Conservation (phyloP, 2,329 filamentous ascomycete genomes). For the Aspergillus texensis region DNA sequence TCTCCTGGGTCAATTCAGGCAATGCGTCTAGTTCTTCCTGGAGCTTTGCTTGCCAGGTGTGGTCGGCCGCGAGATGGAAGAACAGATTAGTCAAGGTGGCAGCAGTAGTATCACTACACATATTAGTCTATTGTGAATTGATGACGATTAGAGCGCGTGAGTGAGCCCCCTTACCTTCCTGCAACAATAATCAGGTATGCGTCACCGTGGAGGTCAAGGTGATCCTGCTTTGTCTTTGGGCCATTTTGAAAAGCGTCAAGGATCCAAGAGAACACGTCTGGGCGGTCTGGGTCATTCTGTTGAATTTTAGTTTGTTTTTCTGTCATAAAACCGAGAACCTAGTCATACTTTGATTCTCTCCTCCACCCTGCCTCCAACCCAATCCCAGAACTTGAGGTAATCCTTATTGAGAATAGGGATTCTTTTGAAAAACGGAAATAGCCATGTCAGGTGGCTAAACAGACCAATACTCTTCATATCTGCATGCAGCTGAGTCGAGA, state of each 20-base stretch:
- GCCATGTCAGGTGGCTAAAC: constrained; percentile 26
- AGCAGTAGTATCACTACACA: constrained; percentile 16
- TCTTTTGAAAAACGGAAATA: constrained; percentile 25
- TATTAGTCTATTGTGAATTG: background rate
- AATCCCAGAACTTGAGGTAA: constrained; percentile 17
- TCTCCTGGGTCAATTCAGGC: constrained; percentile 8
- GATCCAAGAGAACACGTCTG: constrained; percentile 22
- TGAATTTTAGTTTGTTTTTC: background rate
- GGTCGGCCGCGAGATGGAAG: constrained; percentile 8
- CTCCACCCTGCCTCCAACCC: background rate
- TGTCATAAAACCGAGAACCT: no score
- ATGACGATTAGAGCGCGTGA: background rate
- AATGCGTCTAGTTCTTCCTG: constrained; percentile 12
- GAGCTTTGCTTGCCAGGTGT: background rate
- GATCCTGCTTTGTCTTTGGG: constrained; percentile 14
- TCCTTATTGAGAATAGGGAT: constrained; percentile 20
- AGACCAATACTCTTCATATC: constrained; percentile 22
- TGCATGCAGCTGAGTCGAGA: constrained; percentile 21
- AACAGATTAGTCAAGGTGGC: constrained; percentile 10
- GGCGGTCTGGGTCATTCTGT: constrained; percentile 17
- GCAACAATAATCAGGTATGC: constrained; percentile 28
- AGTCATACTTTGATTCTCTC: constrained; percentile 3
- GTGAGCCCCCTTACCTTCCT: constrained; percentile 20
- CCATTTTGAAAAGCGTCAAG: constrained; percentile 12
- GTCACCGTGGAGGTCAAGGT: constrained; percentile 20